Base-by-base conservation (phyloP, 108 stramenopile genomes). In the Cyclotella sp. region DNA sequence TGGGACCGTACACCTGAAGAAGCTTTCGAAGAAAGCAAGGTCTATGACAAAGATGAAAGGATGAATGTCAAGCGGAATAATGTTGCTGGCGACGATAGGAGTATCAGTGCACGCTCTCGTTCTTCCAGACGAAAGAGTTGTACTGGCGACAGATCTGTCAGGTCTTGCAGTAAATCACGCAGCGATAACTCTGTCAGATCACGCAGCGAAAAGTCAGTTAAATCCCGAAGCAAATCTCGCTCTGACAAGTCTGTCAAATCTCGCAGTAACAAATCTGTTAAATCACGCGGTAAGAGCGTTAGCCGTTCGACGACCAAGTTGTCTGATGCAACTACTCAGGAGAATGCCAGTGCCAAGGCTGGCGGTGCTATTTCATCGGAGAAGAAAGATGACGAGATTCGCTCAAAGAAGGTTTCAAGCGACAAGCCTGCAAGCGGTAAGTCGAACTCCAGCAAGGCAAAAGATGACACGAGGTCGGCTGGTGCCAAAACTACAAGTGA, bases 1-100 rank as follows among this genome's bases (percentile, higher is more conserved):
- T 65, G 26, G 24, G 64, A 65, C 34, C 61, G 34, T 65, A 65
- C 64, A 21, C 64, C 64, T 12, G 45, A 47, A 47, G 64, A 65
- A 24, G 64, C 64, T 45, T 65, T 22, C 13, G 26, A 47, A 21
- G 13, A 47, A 9, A 28, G 16, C 13, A 47, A 34, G 24, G 26
- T 24, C 1, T 47, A 65, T 47, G 45, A 47, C 46, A 0, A 24
- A n/a, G 44, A 26, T 3, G 46, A 45, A 18, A 6, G 27, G 22
- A 58, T 3, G 26, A 58, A 18, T 58, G 26, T 11, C 13, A 58
- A 14, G 22, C 13, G 22, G 1, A 6, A 58, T 18, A 28, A 2
- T 24, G 6, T 22, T 15, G 14, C 27, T 45, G 26, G 46, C 6
- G 45, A 65, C n/a, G 45, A 41, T 41, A 40, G 3, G 61, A 41